Evolutionary conservation across 78 protist species (phyloP).

Genomic region (slime mould (Dictyostelium discoideum)): dicty_2.7 NC_007088.5:8077501-8078000

Average conservation of each 20-base stretch:
- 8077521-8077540: neutral
- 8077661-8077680: neutral
- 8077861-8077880: neutral
- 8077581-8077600: too few species aligned
- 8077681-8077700: neutral
- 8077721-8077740: too few species aligned
- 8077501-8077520: neutral
- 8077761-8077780: neutral
- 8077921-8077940: neutral
- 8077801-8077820: neutral
- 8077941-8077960: constrained; percentile 46
- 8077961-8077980: constrained; percentile 29
- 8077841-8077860: neutral
- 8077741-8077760: neutral
- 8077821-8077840: neutral
- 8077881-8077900: constrained; percentile 4
- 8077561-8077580: too few species aligned
- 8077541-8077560: too few species aligned
- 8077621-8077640: too few species aligned
- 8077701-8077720: neutral
- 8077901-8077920: constrained; percentile 47
- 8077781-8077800: neutral
- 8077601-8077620: too few species aligned
- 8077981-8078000: constrained; percentile 22
- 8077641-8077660: too few species aligned